Conservation (phyloP, 140 eudicot genomes). For the Stevia rebaudiana region DNA sequence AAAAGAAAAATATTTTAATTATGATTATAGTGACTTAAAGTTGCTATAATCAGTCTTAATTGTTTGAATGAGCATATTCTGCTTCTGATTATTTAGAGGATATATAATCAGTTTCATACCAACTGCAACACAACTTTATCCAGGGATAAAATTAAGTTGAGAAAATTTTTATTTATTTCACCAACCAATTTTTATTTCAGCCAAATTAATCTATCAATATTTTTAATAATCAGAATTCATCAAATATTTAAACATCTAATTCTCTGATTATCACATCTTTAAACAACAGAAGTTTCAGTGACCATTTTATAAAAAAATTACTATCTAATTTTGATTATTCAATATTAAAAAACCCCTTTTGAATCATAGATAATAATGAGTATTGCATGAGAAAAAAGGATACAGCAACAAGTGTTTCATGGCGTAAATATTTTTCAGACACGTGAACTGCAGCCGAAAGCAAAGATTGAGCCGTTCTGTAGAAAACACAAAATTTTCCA, state of each 20-base stretch:
- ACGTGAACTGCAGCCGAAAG: conserved; percentile 82
- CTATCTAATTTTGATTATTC: too few species aligned
- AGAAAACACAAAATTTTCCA: conserved; percentile 17
- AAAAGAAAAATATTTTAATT: neutral
- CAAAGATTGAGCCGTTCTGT: conserved; percentile 91
- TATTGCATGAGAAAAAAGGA: conserved; percentile 44
- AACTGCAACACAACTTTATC: conserved; percentile 3
- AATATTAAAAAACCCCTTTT: too few species aligned
- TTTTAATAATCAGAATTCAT: too few species aligned
- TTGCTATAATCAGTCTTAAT: too few species aligned
- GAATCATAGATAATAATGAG: too few species aligned
- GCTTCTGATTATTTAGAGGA: neutral
- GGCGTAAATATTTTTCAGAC: conserved; percentile 81
- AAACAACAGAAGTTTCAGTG: too few species aligned
- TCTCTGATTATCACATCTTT: too few species aligned
- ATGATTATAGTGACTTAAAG: too few species aligned
- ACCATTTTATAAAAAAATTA: too few species aligned
- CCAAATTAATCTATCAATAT: neutral
- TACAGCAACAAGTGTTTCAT: conserved; percentile 90
- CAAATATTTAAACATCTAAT: too few species aligned
- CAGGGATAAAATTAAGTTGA: neutral
- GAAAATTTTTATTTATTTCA: neutral
- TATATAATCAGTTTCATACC: neutral
- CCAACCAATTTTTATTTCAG: neutral
- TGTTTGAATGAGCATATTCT: neutral